Evolutionary conservation across 345 rosid species (phyloP), one percentile per base, ranked within the genome.

Genomic region (Punica granatum): DNA sequence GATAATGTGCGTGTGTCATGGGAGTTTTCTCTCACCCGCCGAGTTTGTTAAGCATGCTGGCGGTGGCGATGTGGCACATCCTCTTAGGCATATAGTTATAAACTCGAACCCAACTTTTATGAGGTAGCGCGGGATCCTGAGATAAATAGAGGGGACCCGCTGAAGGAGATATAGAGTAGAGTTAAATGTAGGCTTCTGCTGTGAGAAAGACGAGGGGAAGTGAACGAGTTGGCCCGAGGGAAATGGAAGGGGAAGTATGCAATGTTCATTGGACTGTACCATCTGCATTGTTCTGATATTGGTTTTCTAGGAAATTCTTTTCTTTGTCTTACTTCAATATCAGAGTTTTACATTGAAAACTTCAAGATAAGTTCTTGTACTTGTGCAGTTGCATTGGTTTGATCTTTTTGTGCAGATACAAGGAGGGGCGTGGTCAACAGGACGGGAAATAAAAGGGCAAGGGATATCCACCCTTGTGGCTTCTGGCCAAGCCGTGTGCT

Each of bases 1-100:
- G 77, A 82, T 82, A 73, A 80, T 82, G 80, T 82, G 86, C 7
- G 78, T 82, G 34, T 82, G 86, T 75, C 86, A 82, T 42, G 86
- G 86, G 33, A 80, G 63, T 42, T 82, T 82, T 65, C 78, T 73
- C 46, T 73, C 86, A 2, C 86, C 86, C 0, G 82, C 82, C 0
- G 86, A 82, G 65, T 82, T 82, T 37, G 86, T 82, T 16, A 77
- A 73, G 78, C 86, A 82, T 18, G 86, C 84, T 1, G 86, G 86
- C 1, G 84, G 86, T 6, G 65, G 75, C 1, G 78, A 77, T 15
- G 80, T 80, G 6, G 69, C 75, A 59, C 69, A 82, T 67, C 84
- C 86, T n/a, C 84, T 78, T 11, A 73, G 78, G 74, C 86, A 75
- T 51, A 82, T 82, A 59, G 83, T 82, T 16, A 76, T 82, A 64